Evolutionary conservation across 805 yeast species (phyloP), one percentile per base, ranked within the genome.

Genomic region (Kluyveromyces nonfermentans): DNA sequence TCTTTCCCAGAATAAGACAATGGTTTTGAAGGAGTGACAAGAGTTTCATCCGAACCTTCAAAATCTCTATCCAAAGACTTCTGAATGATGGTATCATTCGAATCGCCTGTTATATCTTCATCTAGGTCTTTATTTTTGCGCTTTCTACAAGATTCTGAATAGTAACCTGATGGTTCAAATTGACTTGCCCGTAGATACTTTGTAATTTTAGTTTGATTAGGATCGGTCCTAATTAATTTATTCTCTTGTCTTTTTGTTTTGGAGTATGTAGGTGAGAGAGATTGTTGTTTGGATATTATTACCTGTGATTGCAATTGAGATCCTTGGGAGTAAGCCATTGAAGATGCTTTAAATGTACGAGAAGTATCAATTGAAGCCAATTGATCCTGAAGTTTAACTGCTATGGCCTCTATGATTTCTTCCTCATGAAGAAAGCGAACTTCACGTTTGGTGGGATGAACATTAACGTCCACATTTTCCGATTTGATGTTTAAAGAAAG

Each of bases 391-490:
- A 88, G 56, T 5, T 61, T 52, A 0, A 62, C 59, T 28, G 81
- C 70, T 2, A 89, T 69, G 31, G 56, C 52, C 33, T 80, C 87
- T 9, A 85, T 74, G 17, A 93, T 87, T 56, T 89, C 97, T 37
- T 83, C 93, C 54, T 93, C 97, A 59, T 78, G 63, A 31, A 93
- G 65, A 57, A 93, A 88, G 35, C 94, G 62, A 2, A 93, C 97
- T 54, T 90, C 97, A 46, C 90, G 73, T 53, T 93, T 93, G 0
- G 97, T 90, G 0, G 98, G 98, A 57, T 93, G 98, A 12, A 93
- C 81, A 58, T 93, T 93, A 14, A 93, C 97, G 60, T 93, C 98
- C 7, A 93, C 71, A 47, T 81, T 80, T 30, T 64, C 65, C 1
- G 96, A 85, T 18, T 71, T 67, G 2, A 93, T 77, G 16, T 67